Base-by-base conservation (phyloP, 768 basidiomycete genomes). In the Lyophyllum shimeji region DNA sequence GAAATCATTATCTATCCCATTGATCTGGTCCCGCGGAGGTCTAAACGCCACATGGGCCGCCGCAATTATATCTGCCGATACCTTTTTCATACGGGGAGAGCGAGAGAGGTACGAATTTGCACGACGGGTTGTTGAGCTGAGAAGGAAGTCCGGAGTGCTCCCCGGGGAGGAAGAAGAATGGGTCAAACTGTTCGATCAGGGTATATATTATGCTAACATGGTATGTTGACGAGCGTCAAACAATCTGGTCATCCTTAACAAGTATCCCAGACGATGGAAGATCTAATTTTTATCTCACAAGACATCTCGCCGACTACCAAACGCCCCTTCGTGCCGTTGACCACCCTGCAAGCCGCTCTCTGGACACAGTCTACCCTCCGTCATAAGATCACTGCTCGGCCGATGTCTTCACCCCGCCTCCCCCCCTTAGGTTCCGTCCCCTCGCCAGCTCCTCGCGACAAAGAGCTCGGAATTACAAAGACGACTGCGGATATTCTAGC, bases 191-290 rank as follows among this genome's bases (percentile, higher is more conserved):
- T 96, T 98, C 65, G 71, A 78, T 40, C 72, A 82, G 23, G 89
- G 89, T 9, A 91, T 96, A 6, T 88, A 93, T 69, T 96, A 95
- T 67, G 74, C 81, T 4, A 92, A 95, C 65, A 90, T 96, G 89
- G 93, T 92, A 57, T 46, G 78, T 70, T 25, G 31, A 7, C n/a
- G 49, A 5, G 34, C 20, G 12, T 33, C 50, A 13, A 3, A 33
- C 17, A 42, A 18, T 46, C 37, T 27, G n/a, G n/a, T 34, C 25
- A 23, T 17, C n/a, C 52, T 60, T 15, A 61, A 29, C 6, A n/a
- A 23, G 40, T 40, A 34, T 58, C 46, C n/a, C 64, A 95, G 93
- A 73, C 81, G 12, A 83, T 90, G 65, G 93, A 95, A 23, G 90
- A 95, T 66, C 76, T 96, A 27, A 82, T 90, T 39, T 65, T 71